These are phyloP conservation scores for Monilinia fructicola DNA, from an alignment of 2,329 filamentous ascomycete species.

Conservation along the genomic window DNA sequence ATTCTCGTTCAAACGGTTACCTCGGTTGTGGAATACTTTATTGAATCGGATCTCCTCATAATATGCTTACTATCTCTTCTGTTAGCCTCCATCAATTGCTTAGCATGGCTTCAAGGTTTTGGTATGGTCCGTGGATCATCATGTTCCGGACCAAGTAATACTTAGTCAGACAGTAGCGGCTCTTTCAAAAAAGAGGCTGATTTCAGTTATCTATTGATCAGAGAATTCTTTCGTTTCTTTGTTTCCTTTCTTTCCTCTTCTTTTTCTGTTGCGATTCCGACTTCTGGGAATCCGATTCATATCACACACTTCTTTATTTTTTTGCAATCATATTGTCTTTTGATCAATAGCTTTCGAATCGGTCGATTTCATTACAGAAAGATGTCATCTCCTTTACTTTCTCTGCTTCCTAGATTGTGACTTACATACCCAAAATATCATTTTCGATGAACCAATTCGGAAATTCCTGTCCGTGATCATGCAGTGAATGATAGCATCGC, in stretches of 20 bases:
- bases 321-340: background rate
- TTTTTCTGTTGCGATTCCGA: background rate
- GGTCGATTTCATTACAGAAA: background rate
- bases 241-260: background rate
- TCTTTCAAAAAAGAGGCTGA: too few species aligned
- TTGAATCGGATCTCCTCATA: too few species aligned
- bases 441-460: background rate
- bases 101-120: too few species aligned
- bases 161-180: too few species aligned
- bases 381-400: background rate
- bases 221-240: background rate
- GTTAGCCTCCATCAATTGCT: too few species aligned
- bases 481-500: background rate
- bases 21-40: too few species aligned
- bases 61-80: too few species aligned
- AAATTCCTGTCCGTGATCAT: background rate
- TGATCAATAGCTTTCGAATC: background rate
- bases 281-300: background rate
- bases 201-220: too few species aligned
- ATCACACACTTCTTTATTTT: background rate
- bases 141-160: too few species aligned
- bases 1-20: too few species aligned
- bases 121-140: too few species aligned
- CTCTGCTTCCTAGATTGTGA: background rate
- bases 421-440: slow-evolving; percentile 9